Evolutionary conservation across 1,284 basidiomycete genomes (phyloP).

Genomic region (Lignosus rhinocerotis): DNA sequence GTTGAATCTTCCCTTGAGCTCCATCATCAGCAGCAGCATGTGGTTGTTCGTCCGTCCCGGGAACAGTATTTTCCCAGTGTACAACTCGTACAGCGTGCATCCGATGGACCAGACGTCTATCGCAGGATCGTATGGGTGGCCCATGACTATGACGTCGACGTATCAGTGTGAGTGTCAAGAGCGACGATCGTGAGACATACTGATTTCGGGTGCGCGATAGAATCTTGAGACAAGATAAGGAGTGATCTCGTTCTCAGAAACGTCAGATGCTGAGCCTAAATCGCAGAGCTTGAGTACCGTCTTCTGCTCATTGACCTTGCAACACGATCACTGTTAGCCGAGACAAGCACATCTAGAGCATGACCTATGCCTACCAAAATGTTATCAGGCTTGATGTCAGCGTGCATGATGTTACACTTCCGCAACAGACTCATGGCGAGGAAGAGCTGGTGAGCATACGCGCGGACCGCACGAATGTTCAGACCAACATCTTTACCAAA

Average conservation of each 20-base stretch:
- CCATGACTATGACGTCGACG: constrained; percentile 67
- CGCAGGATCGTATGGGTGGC: constrained; percentile 90
- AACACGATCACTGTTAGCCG: neutral
- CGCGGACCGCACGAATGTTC: constrained; percentile 95
- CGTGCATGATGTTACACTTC: constrained; percentile 94
- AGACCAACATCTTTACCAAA: constrained; percentile 98
- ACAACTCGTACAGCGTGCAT: constrained; percentile 97
- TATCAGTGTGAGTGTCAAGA: constrained; percentile 4
- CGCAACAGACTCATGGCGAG: constrained; percentile 82
- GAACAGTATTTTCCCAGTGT: constrained; percentile 98
- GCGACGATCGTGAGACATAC: constrained; percentile 50
- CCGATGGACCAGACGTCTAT: constrained; percentile 98
- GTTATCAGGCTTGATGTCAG: constrained; percentile 98
- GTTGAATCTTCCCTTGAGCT: constrained; percentile 93
- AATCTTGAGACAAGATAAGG: constrained; percentile 98
- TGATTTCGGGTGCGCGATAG: constrained; percentile 99
- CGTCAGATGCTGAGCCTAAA: constrained; percentile 93
- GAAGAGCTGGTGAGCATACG: constrained; percentile 97
- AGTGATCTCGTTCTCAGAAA: constrained; percentile 94
- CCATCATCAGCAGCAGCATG: constrained; percentile 97
- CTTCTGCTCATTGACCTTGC: constrained; percentile 92
- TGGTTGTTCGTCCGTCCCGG: constrained; percentile 97
- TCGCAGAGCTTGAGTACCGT: constrained; percentile 94
- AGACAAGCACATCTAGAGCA: neutral
- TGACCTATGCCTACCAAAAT: constrained; percentile 66